A percentile compares a stretch with the other conserved stretches of the same genome.
Conservation (phyloP, 768 basidiomycete species). For the Termitomyces titanicus region DNA sequence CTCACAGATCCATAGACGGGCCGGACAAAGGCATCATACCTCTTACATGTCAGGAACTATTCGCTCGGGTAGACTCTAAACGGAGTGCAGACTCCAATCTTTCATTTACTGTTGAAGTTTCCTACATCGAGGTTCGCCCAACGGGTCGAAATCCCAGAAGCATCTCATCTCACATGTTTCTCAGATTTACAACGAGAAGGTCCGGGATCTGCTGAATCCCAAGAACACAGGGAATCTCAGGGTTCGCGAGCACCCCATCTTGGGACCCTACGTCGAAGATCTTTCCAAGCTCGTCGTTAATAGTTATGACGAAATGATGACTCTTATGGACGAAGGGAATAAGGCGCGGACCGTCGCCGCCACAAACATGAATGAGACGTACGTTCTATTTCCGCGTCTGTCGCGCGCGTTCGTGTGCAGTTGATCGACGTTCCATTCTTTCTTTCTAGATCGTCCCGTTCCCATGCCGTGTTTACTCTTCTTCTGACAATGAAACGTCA, state of each 20-base stretch:
- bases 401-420: slow-evolving; percentile 3
- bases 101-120: slow-evolving; percentile 93
- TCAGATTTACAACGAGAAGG: slow-evolving; percentile 96
- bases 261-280: slow-evolving; percentile 99
- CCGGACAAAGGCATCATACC: slow-evolving; percentile 97
- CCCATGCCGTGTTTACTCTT: slow-evolving; percentile 97
- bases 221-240: slow-evolving; percentile 95
- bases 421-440: slow-evolving; percentile 5
- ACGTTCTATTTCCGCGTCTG: slow-evolving; percentile 23
- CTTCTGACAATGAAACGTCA: slow-evolving; percentile 90
- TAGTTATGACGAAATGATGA: slow-evolving; percentile 96
- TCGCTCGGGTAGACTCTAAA: slow-evolving; percentile 73
- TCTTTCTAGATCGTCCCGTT: slow-evolving; percentile 76
- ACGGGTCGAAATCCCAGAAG: background rate
- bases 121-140: slow-evolving; percentile 83
- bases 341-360: slow-evolving; percentile 98
- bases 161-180: background rate
- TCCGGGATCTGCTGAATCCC: slow-evolving; percentile 94
- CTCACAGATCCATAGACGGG: slow-evolving; percentile 59
- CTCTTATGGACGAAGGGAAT: slow-evolving; percentile 99
- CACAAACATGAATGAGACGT: slow-evolving; percentile 99
- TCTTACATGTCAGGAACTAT: slow-evolving; percentile 90
- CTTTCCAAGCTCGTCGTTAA: slow-evolving; percentile 89
- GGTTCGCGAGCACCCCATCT: slow-evolving; percentile 94
- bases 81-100: slow-evolving; percentile 61